These are phyloP conservation scores for Carpinus fangiana DNA, from an alignment of 306 rosid species.

Conservation along the genomic window DNA sequence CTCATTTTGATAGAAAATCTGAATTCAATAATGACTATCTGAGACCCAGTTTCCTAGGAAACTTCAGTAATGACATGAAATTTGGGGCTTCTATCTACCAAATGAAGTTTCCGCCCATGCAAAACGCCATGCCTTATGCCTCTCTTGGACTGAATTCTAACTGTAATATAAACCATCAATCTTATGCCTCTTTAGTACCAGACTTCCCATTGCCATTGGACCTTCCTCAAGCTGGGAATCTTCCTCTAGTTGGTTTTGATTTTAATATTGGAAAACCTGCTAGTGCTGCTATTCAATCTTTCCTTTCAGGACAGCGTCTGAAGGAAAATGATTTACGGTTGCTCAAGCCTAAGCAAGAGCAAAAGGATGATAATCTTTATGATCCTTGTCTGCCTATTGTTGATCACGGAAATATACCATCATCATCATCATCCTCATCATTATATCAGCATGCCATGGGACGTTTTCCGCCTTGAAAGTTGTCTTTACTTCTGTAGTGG, in stretches of 20 bases:
- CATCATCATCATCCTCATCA: constrained; percentile 29
- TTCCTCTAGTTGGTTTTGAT: constrained; percentile 43
- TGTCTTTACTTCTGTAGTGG: background rate
- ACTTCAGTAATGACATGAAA: constrained; percentile 49
- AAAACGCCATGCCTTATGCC: constrained; percentile 46
- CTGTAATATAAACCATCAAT: constrained; percentile 36
- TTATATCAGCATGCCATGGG: constrained; percentile 52
- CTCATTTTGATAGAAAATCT: constrained; percentile 67
- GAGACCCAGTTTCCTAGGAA: constrained; percentile 48
- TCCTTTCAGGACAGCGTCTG: constrained; percentile 55
- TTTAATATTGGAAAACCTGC: constrained; percentile 44
- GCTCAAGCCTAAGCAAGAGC: constrained; percentile 73
- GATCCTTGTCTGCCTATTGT: constrained; percentile 40
- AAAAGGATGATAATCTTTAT: constrained; percentile 44
- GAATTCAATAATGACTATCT: constrained; percentile 53
- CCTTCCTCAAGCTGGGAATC: constrained; percentile 50
- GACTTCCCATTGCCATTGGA: constrained; percentile 65
- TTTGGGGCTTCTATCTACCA: constrained; percentile 58
- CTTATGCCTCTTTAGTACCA: constrained; percentile 46
- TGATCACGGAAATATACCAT: constrained; percentile 51
- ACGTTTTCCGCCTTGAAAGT: constrained; percentile 43
- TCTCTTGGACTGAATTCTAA: constrained; percentile 47
- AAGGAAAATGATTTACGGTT: constrained; percentile 50
- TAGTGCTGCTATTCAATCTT: constrained; percentile 50
- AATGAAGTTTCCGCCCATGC: constrained; percentile 57